Evolutionary conservation across 148 eudicot genomes (phyloP).

Genomic region (Talinum fruticosum): DNA sequence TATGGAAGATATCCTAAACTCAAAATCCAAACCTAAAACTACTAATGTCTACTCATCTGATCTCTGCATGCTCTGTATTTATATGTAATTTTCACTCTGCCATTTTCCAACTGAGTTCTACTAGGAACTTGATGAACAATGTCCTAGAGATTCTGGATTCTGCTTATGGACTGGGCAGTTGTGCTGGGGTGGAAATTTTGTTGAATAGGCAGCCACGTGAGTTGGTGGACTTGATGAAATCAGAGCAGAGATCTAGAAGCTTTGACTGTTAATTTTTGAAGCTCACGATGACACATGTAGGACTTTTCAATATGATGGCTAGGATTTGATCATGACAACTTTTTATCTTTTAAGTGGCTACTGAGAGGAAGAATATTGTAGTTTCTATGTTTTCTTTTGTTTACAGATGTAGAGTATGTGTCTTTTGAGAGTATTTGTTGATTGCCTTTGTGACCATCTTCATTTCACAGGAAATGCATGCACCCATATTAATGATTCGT

Average conservation of each 20-base stretch:
- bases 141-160: too few relatives aligned
- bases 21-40: too few relatives aligned
- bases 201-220: too few relatives aligned
- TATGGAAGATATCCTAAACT: too few relatives aligned
- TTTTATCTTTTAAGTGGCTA: background rate
- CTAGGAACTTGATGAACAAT: too few relatives aligned
- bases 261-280: background rate
- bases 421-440: background rate
- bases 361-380: background rate
- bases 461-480: conserved; percentile 54
- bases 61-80: too few relatives aligned
- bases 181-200: too few relatives aligned
- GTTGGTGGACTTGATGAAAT: too few relatives aligned
- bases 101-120: too few relatives aligned
- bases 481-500: conserved; percentile 39
- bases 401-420: background rate
- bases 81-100: too few relatives aligned
- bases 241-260: background rate
- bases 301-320: background rate
- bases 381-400: background rate
- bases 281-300: background rate
- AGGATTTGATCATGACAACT: background rate
- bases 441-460: background rate
- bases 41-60: too few relatives aligned
- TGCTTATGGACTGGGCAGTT: too few relatives aligned